A percentile compares a stretch with the other conserved stretches of the same genome.
These are phyloP conservation scores for Lentithecium fluviatile DNA, from an alignment of 495 filamentous ascomycete species.

Conservation along the genomic window DNA sequence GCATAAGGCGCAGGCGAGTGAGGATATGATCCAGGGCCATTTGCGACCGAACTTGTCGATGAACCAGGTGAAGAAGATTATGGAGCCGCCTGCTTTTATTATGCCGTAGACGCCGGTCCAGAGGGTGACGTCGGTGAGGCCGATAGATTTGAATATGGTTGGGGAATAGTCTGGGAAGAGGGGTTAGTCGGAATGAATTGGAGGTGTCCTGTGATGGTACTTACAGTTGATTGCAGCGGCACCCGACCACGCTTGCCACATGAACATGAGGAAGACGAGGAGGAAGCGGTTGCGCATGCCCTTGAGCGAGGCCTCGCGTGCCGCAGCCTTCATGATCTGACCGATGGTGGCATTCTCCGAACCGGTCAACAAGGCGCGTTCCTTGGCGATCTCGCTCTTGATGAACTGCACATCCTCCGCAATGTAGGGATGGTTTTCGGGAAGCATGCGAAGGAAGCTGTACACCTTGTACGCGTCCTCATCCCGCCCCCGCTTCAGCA, in stretches of 20 bases:
- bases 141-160: constrained; percentile 41
- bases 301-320: constrained; percentile 35
- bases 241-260: constrained; percentile 40
- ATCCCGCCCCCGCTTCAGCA: constrained; percentile 29
- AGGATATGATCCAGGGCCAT: constrained; percentile 41
- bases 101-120: constrained; percentile 42
- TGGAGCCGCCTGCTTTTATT: constrained; percentile 37
- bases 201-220: no score
- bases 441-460: constrained; percentile 36
- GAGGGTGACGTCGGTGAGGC: constrained; percentile 40
- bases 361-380: constrained; percentile 30
- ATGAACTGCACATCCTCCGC: constrained; percentile 36
- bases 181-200: no score
- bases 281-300: constrained; percentile 45
- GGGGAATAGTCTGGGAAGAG: constrained; percentile 36
- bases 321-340: constrained; percentile 36
- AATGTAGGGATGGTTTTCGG: constrained; percentile 36
- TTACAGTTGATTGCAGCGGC: constrained; percentile 41
- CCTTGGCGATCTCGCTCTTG: constrained; percentile 38
- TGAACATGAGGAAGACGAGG: constrained; percentile 45
- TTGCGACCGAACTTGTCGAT: constrained; percentile 40
- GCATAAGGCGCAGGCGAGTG: constrained; percentile 39
- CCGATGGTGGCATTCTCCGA: constrained; percentile 22
- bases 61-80: constrained; percentile 41
- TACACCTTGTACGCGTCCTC: constrained; percentile 32